phyloP scores from a whole-genome alignment of 352 stramenopile species.

The Phytopythium helicoides region DNA sequence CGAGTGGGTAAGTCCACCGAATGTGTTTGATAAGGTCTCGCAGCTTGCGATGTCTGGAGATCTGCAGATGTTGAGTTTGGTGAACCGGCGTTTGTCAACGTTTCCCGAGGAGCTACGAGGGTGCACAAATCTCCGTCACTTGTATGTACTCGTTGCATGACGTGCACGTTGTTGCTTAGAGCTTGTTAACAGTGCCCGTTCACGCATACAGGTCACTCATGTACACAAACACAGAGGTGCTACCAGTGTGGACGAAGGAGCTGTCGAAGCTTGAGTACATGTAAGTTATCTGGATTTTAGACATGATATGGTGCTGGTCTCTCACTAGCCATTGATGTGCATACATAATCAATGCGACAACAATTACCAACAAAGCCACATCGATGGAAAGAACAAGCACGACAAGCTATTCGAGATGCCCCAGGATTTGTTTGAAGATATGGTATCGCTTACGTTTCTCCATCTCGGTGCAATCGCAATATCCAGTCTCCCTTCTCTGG shows the following conservation, averaged over 20 bases:
- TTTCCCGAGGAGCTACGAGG: conserved; percentile 20
- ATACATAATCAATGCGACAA: no score
- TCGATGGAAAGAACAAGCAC: conserved; percentile 5
- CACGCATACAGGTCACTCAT: conserved; percentile 25
- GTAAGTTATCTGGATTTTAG: no score
- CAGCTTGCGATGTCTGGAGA: conserved; percentile 14
- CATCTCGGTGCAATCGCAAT: conserved; percentile 17
- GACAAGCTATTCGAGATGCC: conserved; percentile 9
- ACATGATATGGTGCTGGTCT: no score
- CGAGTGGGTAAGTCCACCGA: conserved; percentile 21
- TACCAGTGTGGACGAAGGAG: conserved; percentile 33
- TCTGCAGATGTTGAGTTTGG: conserved; percentile 23
- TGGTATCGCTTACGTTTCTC: conserved; percentile 32
- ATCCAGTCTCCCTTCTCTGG: not conserved
- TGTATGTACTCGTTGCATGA: conserved; percentile 16
- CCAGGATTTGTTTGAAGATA: conserved; percentile 29
- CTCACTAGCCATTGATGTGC: no score
- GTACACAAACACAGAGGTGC: conserved; percentile 30
- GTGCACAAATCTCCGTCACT: conserved; percentile 19
- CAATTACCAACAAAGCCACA: no score
- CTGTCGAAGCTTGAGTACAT: conserved; percentile 33
- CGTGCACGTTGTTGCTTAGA: no score
- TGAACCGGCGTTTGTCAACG: conserved; percentile 18
- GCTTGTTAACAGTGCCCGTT: no score
- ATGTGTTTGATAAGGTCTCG: conserved; percentile 17